Percentiles rank a stretch among this genome's conserved stretches.
These are phyloP conservation scores for Rhodosporidiobolus sp. DNA, from an alignment of 768 basidiomycete genomes.

Conservation along the genomic window DNA sequence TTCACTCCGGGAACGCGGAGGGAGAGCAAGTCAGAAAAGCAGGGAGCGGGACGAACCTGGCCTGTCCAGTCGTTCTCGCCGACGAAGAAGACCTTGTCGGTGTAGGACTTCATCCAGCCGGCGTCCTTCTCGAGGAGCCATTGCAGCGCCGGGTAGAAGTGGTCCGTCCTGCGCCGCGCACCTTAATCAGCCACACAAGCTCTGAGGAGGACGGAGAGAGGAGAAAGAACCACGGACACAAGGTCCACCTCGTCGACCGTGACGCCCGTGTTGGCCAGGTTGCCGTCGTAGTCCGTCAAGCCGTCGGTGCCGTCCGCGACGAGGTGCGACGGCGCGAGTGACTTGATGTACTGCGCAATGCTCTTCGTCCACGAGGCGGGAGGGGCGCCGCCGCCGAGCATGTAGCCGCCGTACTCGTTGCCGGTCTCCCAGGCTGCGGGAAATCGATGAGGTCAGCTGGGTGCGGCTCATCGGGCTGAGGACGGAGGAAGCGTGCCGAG, in stretches of 20 bases:
- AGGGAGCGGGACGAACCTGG: slow-evolving; percentile 1
- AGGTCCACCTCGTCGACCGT: slow-evolving; percentile 37
- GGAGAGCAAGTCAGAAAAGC: not conserved
- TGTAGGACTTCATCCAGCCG: slow-evolving; percentile 25
- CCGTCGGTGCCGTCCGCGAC: slow-evolving; percentile 45
- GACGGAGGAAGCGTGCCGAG: slow-evolving; percentile 18
- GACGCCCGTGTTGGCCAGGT: slow-evolving; percentile 35
- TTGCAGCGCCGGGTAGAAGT: slow-evolving; percentile 39
- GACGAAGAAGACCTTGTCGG: slow-evolving; percentile 44
- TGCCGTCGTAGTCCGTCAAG: slow-evolving; percentile 37
- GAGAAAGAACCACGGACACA: slow-evolving; percentile 39
- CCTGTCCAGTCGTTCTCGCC: slow-evolving; percentile 47
- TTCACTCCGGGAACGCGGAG: not conserved
- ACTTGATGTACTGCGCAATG: slow-evolving; percentile 44
- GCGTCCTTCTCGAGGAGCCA: slow-evolving; percentile 40
- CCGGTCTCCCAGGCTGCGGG: slow-evolving; percentile 45
- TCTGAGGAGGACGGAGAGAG: not conserved
- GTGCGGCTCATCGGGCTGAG: not conserved
- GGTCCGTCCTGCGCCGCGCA: slow-evolving; percentile 26
- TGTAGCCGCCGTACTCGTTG: slow-evolving; percentile 45
- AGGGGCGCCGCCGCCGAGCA: slow-evolving; percentile 44
- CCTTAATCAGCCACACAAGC: not conserved
- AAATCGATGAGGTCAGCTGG: not conserved
- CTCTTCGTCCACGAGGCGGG: slow-evolving; percentile 44
- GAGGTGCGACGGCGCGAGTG: slow-evolving; percentile 46